Conservation (phyloP, 73 alveolate genomes). For the Urostyla sp. region DNA sequence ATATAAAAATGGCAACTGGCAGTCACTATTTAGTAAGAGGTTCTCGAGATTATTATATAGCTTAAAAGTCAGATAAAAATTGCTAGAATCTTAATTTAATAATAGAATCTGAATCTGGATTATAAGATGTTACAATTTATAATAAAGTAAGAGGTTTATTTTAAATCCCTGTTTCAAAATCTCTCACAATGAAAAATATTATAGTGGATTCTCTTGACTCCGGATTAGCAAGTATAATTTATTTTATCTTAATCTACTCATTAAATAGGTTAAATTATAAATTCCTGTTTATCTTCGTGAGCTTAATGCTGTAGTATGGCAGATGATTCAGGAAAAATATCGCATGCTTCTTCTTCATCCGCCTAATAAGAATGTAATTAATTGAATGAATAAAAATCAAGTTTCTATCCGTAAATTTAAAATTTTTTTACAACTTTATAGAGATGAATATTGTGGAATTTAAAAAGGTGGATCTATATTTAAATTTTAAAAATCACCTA, state of each 20-base stretch:
- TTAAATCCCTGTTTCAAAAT: not conserved
- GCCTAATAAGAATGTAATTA: not conserved
- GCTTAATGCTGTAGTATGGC: conserved; percentile 3
- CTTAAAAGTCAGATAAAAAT: not conserved
- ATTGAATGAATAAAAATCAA: conserved; percentile 2
- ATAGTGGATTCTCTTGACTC: conserved; percentile 41
- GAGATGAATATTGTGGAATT: conserved; percentile 16
- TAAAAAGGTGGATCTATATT: conserved; percentile 34
- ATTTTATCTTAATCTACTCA: not conserved
- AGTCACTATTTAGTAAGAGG: not conserved
- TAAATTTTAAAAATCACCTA: not conserved
- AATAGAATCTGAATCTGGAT: not conserved
- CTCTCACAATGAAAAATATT: conserved; percentile 2
- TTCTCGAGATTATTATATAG: not conserved
- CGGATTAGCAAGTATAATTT: not conserved
- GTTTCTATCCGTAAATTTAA: conserved; percentile 9
- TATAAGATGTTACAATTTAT: not conserved
- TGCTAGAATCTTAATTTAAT: too few species aligned
- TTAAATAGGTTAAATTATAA: not conserved
- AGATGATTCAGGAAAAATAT: not conserved
- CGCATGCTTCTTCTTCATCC: not conserved
- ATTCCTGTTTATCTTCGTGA: not conserved
- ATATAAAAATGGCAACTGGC: not conserved
- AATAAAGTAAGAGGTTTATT: not conserved
- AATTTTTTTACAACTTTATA: not conserved